These are phyloP conservation scores for Claviceps spartinae DNA, from an alignment of 2,329 filamentous ascomycete species.

Conservation along the genomic window DNA sequence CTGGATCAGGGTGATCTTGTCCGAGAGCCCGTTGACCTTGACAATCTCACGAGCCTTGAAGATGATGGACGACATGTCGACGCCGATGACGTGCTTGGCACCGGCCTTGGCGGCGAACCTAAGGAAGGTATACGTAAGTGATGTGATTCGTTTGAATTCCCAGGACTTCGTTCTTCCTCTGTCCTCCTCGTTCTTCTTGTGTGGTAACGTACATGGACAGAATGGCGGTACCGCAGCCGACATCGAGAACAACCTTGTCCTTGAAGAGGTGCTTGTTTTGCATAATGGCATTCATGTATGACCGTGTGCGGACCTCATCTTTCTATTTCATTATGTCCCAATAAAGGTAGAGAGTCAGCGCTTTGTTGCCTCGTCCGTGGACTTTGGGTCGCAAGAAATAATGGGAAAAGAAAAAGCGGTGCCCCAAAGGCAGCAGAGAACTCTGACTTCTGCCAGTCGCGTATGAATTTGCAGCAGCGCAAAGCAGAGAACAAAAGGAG, in stretches of 20 bases:
- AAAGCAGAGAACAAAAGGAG: constrained; percentile 4
- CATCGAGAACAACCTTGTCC: constrained; percentile 74
- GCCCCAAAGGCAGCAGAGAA: not conserved
- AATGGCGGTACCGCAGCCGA: constrained; percentile 93
- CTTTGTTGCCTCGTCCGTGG: not conserved
- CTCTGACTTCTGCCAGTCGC: not conserved
- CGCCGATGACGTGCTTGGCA: constrained; percentile 95
- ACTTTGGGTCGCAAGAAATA: not conserved
- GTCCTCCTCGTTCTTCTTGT: not conserved
- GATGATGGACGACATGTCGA: constrained; percentile 99
- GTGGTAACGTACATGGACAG: constrained; percentile 72
- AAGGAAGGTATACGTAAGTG: constrained; percentile 4
- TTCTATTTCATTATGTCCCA: constrained; percentile 43
- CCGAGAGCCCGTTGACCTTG: constrained; percentile 74
- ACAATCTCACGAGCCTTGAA: constrained; percentile 97
- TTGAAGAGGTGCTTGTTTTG: constrained; percentile 95
- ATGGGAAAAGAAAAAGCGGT: not conserved
- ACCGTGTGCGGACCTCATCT: constrained; percentile 93
- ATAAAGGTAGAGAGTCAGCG: not conserved
- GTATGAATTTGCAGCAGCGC: not conserved
- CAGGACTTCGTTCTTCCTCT: not conserved
- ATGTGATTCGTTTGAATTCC: not conserved
- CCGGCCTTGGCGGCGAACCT: constrained; percentile 96
- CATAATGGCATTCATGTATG: constrained; percentile 94
- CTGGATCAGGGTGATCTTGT: constrained; percentile 95